These are phyloP conservation scores for Tilletia walkeri DNA, from an alignment of 1,284 basidiomycete genomes.

Conservation along the genomic window DNA sequence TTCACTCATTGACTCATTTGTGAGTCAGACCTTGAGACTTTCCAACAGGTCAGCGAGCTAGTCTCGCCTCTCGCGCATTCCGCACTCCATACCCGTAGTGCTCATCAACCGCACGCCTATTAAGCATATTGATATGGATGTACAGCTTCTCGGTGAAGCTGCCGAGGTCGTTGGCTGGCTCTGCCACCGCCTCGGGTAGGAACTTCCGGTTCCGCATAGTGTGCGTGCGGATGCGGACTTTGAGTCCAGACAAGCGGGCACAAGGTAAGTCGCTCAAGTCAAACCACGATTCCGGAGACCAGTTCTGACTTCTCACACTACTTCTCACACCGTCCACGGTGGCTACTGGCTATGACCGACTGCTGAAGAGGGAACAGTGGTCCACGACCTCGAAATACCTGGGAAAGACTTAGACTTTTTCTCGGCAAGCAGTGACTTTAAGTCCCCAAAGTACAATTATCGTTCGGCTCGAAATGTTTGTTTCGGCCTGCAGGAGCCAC, in stretches of 20 bases:
- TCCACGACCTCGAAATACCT: background rate
- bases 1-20: no score
- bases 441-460: no score
- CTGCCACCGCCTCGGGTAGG: constrained; percentile 70
- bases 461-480: no score
- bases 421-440: no score
- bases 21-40: no score
- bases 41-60: constrained; percentile 68
- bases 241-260: background rate
- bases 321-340: background rate
- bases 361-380: background rate
- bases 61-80: constrained; percentile 39
- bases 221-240: background rate
- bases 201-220: constrained; percentile 60
- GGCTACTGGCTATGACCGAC: constrained; percentile 12
- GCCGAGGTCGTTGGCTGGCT: constrained; percentile 79
- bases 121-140: constrained; percentile 63
- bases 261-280: background rate
- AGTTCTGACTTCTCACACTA: no score
- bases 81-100: constrained; percentile 63
- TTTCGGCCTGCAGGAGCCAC: no score
- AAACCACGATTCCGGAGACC: background rate
- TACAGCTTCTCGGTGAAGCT: constrained; percentile 76
- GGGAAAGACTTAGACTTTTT: no score
- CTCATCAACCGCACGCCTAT: constrained; percentile 95